phyloP scores from a whole-genome alignment of 2,329 filamentous ascomycete genomes.

The Paecilomyces variotii region DNA sequence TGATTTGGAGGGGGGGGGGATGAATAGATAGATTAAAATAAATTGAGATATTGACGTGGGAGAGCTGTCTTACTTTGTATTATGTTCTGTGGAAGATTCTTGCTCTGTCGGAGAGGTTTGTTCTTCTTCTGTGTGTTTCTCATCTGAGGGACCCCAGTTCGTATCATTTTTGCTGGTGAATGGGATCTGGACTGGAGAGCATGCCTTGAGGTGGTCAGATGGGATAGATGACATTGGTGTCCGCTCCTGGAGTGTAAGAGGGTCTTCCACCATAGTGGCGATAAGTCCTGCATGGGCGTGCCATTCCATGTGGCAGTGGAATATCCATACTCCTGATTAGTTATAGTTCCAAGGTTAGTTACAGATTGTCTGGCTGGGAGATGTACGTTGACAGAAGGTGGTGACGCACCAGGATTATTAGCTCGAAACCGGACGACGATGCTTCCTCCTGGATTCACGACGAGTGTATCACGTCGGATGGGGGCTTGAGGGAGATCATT shows the following conservation, averaged over 20 bases:
- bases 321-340: constrained; percentile 28
- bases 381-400: not conserved
- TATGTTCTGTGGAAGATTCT: not conserved
- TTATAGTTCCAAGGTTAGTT: not conserved
- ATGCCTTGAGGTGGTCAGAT: not conserved
- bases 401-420: constrained; percentile 37
- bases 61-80: not conserved
- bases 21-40: no score
- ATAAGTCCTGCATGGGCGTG: constrained; percentile 45
- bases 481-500: constrained; percentile 28
- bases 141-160: not conserved
- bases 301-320: constrained; percentile 43
- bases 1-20: no score
- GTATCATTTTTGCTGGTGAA: not conserved
- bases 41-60: not conserved
- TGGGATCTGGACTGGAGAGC: not conserved
- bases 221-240: not conserved
- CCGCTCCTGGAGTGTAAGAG: constrained; percentile 18
- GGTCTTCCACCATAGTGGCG: constrained; percentile 45
- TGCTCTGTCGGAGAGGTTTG: not conserved
- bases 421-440: constrained; percentile 45
- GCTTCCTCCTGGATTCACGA: constrained; percentile 43
- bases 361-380: no score
- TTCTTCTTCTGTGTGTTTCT: not conserved
- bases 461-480: constrained; percentile 46